Base-by-base conservation (phyloP, 768 basidiomycete genomes). In the Pisolithus sp. region DNA sequence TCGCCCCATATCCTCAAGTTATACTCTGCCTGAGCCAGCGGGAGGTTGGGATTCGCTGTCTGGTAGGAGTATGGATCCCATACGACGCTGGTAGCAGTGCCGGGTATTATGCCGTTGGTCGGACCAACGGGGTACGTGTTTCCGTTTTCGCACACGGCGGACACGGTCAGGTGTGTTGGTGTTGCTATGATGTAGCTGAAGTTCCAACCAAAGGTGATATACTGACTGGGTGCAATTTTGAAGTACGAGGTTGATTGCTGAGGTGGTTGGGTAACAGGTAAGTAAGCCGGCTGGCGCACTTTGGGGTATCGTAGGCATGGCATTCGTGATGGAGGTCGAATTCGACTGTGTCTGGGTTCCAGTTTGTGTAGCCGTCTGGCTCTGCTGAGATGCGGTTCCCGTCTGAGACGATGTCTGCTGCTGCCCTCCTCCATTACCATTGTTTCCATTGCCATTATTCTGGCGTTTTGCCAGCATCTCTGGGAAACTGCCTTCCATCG, bases 121-220 rank as follows among this genome's bases (percentile, higher is more conserved):
- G 88, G 85, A 2, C 89, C 91, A 8, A 95, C 88, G 15, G 89
- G 80, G 65, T 92, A 97, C 1, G 91, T 93, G 68, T 89, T 89
- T 3, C 89, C 89, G 62, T 94, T 93, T 13, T 83, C 82, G 68
- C 88, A 87, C 41, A 85, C 76, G 26, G 93, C 93, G 37, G 81
- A 81, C 54, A 95, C 76, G 13, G 93, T 94, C 53, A 95, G 77
- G 57, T 75, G 75, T 3, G 82, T 79, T 0, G 93, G 93, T 0
- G 79, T 83, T 39, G 74, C 78, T 57, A 86, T 70, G 39, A 97
- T 72, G 52, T 76, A 75, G 15, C 89, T 90, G 61, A 92, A 79
- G 69, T 91, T 92, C 94, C 93, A 96, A 10, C 78, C 93, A 66
- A 96, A 90, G 20, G 92, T 95, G 63, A 96, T 81, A 53, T 74